A percentile compares a stretch with the other conserved stretches of the same genome.
Conservation (phyloP, 768 basidiomycete species). For the Leccinum imitatum region DNA sequence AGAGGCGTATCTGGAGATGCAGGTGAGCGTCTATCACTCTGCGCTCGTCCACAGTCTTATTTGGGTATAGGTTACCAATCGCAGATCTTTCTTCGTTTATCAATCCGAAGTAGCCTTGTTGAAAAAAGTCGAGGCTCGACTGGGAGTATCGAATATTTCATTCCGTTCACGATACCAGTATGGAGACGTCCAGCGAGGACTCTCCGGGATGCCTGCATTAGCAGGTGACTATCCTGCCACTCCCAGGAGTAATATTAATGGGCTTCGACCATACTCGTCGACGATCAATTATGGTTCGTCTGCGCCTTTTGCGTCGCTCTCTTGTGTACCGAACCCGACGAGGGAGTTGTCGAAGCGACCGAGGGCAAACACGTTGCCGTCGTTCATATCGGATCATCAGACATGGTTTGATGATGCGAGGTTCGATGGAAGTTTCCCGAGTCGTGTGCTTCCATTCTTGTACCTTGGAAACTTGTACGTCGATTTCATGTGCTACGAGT, state of each 20-base stretch:
- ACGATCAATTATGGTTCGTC: constrained; percentile 22
- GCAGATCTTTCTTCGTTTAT: constrained; percentile 91
- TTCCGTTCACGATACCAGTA: constrained; percentile 26
- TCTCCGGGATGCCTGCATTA: constrained; percentile 4
- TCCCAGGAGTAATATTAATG: constrained; percentile 14
- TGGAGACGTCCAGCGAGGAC: constrained; percentile 24
- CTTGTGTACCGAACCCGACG: constrained; percentile 21
- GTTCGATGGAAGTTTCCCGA: constrained; percentile 96
- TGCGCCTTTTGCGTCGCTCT: constrained; percentile 5
- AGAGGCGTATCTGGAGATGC: constrained; percentile 91
- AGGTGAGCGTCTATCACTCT: constrained; percentile 35
- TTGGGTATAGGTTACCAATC: constrained; percentile 49
- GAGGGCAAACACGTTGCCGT: constrained; percentile 69
- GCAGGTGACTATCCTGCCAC: constrained; percentile 9
- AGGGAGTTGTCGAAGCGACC: constrained; percentile 43
- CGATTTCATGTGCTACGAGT: background rate
- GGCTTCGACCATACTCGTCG: constrained; percentile 24
- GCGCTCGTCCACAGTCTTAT: constrained; percentile 2
- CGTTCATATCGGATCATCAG: constrained; percentile 69
- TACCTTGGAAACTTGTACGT: constrained; percentile 94
- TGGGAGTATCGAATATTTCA: constrained; percentile 30
- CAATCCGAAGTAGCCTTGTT: constrained; percentile 68
- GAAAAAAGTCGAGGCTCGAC: constrained; percentile 60
- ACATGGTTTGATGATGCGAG: constrained; percentile 93
- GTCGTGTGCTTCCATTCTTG: constrained; percentile 87